phyloP scores from a whole-genome alignment of 2,329 filamentous ascomycete species.

The Balansia obtecta region DNA sequence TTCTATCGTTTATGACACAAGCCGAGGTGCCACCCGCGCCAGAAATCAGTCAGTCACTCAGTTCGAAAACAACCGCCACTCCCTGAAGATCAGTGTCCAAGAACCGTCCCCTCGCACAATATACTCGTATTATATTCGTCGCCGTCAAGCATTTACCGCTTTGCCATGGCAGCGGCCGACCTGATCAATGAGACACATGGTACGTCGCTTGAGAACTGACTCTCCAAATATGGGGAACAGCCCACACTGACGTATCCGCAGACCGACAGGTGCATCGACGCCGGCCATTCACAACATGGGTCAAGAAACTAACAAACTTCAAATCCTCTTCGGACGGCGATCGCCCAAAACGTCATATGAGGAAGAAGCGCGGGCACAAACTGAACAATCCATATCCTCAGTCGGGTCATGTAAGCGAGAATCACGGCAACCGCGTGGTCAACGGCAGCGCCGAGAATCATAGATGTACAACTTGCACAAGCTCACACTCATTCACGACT shows the following conservation, averaged over 20 bases:
- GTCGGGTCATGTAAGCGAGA: conserved; percentile 46
- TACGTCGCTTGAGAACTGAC: background rate
- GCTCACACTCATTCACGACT: conserved; percentile 43
- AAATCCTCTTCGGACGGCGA: conserved; percentile 58
- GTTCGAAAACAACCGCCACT: background rate
- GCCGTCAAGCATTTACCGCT: background rate
- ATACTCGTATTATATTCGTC: background rate
- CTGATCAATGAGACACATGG: conserved; percentile 6
- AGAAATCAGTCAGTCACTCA: background rate
- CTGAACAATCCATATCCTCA: conserved; percentile 90
- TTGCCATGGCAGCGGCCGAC: conserved; percentile 5
- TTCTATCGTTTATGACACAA: background rate
- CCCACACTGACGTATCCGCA: conserved; percentile 24
- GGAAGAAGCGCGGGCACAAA: conserved; percentile 43
- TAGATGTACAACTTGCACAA: conserved; percentile 23
- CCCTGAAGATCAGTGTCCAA: background rate
- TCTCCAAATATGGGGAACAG: conserved; percentile 7
- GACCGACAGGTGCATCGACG: conserved; percentile 58
- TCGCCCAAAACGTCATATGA: conserved; percentile 27
- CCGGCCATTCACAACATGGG: conserved; percentile 82
- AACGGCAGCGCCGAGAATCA: conserved; percentile 11
- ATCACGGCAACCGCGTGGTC: conserved; percentile 11
- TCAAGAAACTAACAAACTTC: conserved; percentile 84
- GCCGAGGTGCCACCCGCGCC: background rate
- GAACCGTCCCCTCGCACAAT: background rate